Conservation (phyloP, 148 eudicot genomes). For the Persicaria maculosa region DNA sequence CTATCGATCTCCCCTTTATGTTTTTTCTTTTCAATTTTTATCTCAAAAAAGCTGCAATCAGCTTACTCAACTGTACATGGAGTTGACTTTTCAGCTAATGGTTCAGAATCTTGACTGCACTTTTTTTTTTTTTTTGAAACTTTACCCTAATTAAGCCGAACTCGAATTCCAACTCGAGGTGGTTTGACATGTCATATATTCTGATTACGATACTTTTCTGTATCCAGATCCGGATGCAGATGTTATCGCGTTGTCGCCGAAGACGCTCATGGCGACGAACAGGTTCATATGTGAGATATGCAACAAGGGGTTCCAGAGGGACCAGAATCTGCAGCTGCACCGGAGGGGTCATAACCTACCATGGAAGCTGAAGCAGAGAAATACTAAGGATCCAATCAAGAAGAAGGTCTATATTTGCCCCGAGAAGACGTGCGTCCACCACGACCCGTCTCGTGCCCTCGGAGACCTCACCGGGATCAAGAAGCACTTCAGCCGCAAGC, state of each 20-base stretch:
- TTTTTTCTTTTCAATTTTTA: neutral
- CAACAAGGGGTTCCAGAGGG: conserved; percentile 91
- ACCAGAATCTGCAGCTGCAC: conserved; percentile 85
- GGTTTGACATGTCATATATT: neutral
- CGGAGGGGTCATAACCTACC: conserved; percentile 84
- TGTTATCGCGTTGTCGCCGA: conserved; percentile 77
- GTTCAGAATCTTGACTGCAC: neutral
- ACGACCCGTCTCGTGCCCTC: conserved; percentile 81
- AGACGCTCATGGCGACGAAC: conserved; percentile 78
- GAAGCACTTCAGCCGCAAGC: conserved; percentile 84
- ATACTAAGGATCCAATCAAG: conserved; percentile 40
- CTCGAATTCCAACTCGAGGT: too few relatives aligned
- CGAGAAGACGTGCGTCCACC: conserved; percentile 78
- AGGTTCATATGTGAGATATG: conserved; percentile 85
- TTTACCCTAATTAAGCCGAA: neutral
- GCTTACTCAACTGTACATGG: neutral
- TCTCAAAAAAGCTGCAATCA: conserved; percentile 3
- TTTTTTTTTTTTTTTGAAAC: neutral
- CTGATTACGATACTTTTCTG: neutral
- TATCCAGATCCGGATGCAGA: conserved; percentile 84
- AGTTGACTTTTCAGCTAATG: neutral
- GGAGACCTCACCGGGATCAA: conserved; percentile 88
- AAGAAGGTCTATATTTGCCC: conserved; percentile 87
- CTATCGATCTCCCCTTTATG: neutral
- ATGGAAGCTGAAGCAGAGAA: conserved; percentile 65